Evolutionary conservation across 202 grass and related monocot genomes (phyloP), one percentile per base, ranked within the genome.

Genomic region (Panicum hallii): DNA sequence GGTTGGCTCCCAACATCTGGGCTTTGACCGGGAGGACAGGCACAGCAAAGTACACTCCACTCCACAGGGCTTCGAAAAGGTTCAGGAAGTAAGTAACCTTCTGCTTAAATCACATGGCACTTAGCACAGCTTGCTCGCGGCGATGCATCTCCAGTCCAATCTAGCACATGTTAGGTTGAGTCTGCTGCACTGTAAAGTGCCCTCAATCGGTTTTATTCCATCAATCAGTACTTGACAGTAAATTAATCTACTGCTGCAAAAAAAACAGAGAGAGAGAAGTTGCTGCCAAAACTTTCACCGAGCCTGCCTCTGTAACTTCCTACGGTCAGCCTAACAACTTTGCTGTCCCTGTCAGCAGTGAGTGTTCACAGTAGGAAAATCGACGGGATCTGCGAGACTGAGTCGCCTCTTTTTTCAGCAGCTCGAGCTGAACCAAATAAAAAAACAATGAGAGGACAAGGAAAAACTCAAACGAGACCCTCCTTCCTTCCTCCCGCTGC

Each of bases 131-230:
- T 67, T 67, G 41, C 34, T 50, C 9, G 12, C 45, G 4, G n/a
- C 30, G 62, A 73, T 78, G 60, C 67, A 78, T 87, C 50, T 40
- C 22, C 26, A 41, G 3, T 52, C 45, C 19, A 57, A 13, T 78
- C 54, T 14, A 30, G 61, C 79, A 87, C 80, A 47, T 90, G 89
- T 87, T 90, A 90, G 84, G 89, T 90, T 70, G 52, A 83, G 80
- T 78, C 26, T 52, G 75, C 73, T 70, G 45, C 84, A 70, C 80
- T 70, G 75, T 83, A 90, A 87, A 87, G 69, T 10, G 75, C 46
- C 63, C 63, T 49, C 26, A 1, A 26, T 26, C 15, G 9, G 41
- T 47, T 84, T 36, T 70, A 58, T 67, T 71, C 83, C 41, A 50
- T 43, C 12, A 5, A 30, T 7, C 20, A 20, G 36, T 42, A 20